Evolutionary conservation across 2,329 filamentous ascomycete genomes (phyloP).

Genomic region (Apiospora kogelbergensis): DNA sequence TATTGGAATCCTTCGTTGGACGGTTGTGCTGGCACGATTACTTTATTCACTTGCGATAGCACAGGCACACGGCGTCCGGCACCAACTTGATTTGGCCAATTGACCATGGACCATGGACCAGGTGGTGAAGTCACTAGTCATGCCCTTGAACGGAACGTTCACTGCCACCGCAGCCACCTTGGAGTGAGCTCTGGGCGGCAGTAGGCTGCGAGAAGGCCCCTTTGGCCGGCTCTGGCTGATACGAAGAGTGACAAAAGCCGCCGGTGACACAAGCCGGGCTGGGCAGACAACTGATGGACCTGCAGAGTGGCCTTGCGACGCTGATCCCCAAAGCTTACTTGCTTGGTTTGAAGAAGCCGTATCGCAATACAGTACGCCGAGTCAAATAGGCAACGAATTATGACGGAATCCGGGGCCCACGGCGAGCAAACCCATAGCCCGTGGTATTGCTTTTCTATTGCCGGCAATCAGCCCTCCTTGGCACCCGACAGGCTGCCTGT

Average conservation of each 20-base stretch:
- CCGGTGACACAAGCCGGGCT: neutral
- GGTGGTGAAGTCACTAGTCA: neutral
- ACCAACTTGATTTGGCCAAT: neutral
- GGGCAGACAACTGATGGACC: neutral
- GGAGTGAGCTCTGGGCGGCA: neutral
- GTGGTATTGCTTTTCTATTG: neutral
- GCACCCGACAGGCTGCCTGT: neutral
- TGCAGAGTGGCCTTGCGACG: neutral
- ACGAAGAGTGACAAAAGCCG: neutral
- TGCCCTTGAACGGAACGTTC: neutral
- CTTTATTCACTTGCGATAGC: neutral
- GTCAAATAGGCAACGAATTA: neutral
- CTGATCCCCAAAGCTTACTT: neutral
- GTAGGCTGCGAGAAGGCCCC: neutral
- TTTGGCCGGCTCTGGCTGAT: neutral
- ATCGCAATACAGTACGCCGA: neutral
- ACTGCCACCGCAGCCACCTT: neutral
- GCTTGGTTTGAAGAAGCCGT: neutral
- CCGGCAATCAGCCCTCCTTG: neutral
- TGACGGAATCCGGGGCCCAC: neutral
- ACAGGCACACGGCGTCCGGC: neutral
- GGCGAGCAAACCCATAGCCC: neutral
- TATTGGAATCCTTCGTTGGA: neutral
- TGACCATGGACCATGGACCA: neutral
- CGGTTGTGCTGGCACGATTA: neutral